phyloP scores from a whole-genome alignment of 2,329 filamentous ascomycete genomes.

The Nemania sp. region DNA sequence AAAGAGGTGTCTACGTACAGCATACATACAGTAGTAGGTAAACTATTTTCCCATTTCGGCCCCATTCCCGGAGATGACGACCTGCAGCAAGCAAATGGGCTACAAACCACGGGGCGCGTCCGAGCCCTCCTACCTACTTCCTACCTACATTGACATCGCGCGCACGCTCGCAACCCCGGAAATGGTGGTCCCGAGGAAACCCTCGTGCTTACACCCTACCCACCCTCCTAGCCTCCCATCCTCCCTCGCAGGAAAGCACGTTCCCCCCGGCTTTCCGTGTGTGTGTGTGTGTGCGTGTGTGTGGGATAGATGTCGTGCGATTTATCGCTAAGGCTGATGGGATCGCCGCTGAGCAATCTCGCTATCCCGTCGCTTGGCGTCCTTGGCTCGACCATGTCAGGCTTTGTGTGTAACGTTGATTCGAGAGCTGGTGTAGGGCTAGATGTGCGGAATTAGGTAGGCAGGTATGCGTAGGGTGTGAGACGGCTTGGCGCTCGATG shows the following conservation, averaged over 20 bases:
- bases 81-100: conserved; percentile 5
- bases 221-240: background rate
- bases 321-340: conserved; percentile 24
- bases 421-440: background rate
- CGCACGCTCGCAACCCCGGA: background rate
- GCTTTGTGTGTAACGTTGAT: background rate
- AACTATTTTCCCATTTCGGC: conserved; percentile 8
- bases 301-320: background rate
- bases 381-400: background rate
- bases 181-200: background rate
- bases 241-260: too few relatives aligned
- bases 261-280: too few relatives aligned
- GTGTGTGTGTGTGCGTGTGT: too few relatives aligned
- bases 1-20: too few relatives aligned
- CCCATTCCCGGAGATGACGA: conserved; percentile 35
- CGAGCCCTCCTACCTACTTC: background rate
- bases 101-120: background rate
- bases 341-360: conserved; percentile 33
- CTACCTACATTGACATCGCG: conserved; percentile 5
- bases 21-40: too few relatives aligned
- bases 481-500: background rate
- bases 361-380: background rate
- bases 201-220: conserved; percentile 5
- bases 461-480: too few relatives aligned
- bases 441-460: background rate